Percentiles rank a stretch among this genome's conserved stretches.
These are phyloP conservation scores for Alternaria alternata DNA, from an alignment of 2,329 filamentous ascomycete species.

Conservation along the genomic window DNA sequence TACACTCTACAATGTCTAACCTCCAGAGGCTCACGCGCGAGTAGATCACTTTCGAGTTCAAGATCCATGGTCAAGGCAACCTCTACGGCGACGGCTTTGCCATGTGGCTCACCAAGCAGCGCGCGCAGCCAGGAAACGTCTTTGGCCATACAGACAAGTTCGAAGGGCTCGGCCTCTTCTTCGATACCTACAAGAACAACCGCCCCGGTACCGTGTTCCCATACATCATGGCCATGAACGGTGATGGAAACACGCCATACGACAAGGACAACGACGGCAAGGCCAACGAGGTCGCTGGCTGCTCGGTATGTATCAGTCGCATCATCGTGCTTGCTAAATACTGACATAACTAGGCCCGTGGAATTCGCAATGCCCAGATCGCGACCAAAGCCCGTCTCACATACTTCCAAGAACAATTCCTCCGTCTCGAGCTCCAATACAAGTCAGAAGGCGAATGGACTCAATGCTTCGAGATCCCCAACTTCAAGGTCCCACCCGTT, in stretches of 20 bases:
- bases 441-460: conserved; percentile 89
- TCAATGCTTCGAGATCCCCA: conserved; percentile 78
- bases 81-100: conserved; percentile 97
- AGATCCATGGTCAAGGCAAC: conserved; percentile 86
- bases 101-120: conserved; percentile 97
- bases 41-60: conserved; percentile 90
- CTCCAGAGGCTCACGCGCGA: conserved; percentile 37
- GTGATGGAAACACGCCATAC: conserved; percentile 87
- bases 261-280: conserved; percentile 96
- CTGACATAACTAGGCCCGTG: conserved; percentile 68
- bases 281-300: conserved; percentile 89
- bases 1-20: not conserved
- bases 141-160: conserved; percentile 90
- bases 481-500: conserved; percentile 77
- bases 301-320: conserved; percentile 67
- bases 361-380: conserved; percentile 77
- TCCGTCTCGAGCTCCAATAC: conserved; percentile 93
- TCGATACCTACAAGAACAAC: conserved; percentile 99
- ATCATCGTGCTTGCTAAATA: not conserved
- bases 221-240: conserved; percentile 98
- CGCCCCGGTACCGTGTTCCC: conserved; percentile 94
- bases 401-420: conserved; percentile 94
- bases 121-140: conserved; percentile 79
- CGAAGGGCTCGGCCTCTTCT: conserved; percentile 92
- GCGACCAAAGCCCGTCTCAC: conserved; percentile 87